These are phyloP conservation scores for Aspergillus biplanus DNA, from an alignment of 495 filamentous ascomycete species.

Conservation along the genomic window DNA sequence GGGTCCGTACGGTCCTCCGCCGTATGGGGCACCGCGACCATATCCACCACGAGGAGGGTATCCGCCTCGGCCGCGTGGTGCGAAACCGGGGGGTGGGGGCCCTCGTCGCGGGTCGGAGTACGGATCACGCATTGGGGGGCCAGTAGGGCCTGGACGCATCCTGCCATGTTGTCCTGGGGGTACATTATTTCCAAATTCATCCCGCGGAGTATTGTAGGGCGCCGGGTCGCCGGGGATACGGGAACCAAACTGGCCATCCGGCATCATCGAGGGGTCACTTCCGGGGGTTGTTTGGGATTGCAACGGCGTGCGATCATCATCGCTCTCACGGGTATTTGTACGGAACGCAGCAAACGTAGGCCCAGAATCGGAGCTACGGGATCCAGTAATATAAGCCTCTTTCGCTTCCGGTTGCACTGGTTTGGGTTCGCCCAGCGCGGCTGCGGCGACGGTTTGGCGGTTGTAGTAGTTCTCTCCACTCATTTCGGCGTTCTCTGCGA, in stretches of 20 bases:
- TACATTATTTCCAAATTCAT: constrained; percentile 60
- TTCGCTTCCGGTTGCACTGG: constrained; percentile 53
- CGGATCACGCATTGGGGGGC: constrained; percentile 58
- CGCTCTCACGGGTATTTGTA: constrained; percentile 60
- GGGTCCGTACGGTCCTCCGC: constrained; percentile 33
- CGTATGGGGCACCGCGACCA: constrained; percentile 56
- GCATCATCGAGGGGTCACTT: constrained; percentile 30
- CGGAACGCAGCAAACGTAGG: constrained; percentile 82
- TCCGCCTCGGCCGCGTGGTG: constrained; percentile 57
- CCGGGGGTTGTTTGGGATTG: constrained; percentile 62
- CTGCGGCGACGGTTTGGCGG: constrained; percentile 60
- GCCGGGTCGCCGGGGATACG: constrained; percentile 28
- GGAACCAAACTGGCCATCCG: constrained; percentile 28
- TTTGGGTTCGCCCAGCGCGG: constrained; percentile 40
- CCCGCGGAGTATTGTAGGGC: constrained; percentile 52
- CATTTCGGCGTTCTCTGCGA: constrained; percentile 93
- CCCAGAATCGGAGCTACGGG: constrained; percentile 57
- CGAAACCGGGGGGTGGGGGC: constrained; percentile 52
- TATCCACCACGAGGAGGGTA: constrained; percentile 62
- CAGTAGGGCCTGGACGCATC: constrained; percentile 37
- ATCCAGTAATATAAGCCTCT: constrained; percentile 54
- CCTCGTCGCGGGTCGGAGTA: constrained; percentile 59
- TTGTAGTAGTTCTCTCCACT: constrained; percentile 91
- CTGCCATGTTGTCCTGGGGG: constrained; percentile 57
- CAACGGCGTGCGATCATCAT: constrained; percentile 83